Evolutionary conservation across 495 filamentous ascomycete genomes (phyloP).

Genomic region (Alectoria sarmentosa): DNA sequence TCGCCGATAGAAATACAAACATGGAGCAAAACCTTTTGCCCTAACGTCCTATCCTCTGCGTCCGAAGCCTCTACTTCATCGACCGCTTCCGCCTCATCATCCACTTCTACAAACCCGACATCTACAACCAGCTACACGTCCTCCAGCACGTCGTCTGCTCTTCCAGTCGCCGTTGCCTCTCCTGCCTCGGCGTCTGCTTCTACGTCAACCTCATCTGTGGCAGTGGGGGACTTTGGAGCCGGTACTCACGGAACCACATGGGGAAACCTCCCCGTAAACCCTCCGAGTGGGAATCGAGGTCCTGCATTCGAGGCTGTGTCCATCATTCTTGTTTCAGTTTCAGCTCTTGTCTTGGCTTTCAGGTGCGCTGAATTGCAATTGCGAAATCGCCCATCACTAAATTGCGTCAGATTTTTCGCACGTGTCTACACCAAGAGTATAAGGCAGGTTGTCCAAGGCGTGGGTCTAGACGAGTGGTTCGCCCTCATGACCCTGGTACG

Average conservation of each 20-base stretch:
- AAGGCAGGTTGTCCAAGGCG: conserved; percentile 15
- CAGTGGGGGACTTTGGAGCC: conserved; percentile 7
- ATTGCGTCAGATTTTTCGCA: conserved; percentile 14
- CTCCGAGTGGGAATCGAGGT: conserved; percentile 14
- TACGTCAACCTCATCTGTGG: neutral
- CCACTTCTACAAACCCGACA: conserved; percentile 2
- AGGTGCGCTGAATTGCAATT: conserved; percentile 3
- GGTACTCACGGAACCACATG: conserved; percentile 20
- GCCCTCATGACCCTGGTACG: conserved; percentile 15
- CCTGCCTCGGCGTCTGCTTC: neutral
- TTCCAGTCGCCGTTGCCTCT: neutral
- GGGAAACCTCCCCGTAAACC: conserved; percentile 1
- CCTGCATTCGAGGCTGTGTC: conserved; percentile 22
- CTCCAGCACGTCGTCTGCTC: neutral
- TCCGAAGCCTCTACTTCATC: conserved; percentile 7
- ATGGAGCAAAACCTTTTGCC: conserved; percentile 19
- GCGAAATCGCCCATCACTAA: neutral
- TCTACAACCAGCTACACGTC: neutral
- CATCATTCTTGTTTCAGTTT: conserved; percentile 17
- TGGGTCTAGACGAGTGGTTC: conserved; percentile 21
- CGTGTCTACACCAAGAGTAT: conserved; percentile 18
- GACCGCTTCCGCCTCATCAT: neutral
- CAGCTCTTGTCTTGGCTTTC: conserved; percentile 20
- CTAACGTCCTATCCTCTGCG: conserved; percentile 16
- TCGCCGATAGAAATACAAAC: conserved; percentile 10